Base-by-base conservation (phyloP, 192 early-diverging fungal genomes). In the Rhizophlyctis rosea region DNA sequence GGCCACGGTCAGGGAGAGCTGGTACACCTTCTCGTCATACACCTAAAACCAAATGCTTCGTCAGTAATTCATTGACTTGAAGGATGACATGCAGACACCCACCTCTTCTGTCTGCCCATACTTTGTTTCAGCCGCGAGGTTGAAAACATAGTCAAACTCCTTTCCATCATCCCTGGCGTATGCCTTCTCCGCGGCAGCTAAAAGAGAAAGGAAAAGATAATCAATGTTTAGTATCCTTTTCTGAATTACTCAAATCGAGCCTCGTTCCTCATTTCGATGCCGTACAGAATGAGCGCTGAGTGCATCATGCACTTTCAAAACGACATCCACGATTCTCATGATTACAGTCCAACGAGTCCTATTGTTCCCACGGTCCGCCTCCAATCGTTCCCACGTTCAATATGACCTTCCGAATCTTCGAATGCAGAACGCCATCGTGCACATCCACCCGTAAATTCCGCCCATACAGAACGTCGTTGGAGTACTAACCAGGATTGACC, bases 81-180 rank as follows among this genome's bases (percentile, higher is more conserved):
- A n/a, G n/a, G n/a, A n/a, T n/a, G n/a, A n/a, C n/a, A n/a, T n/a
- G n/a, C n/a, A n/a, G n/a, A 65, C 56, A 54, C 67, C 76, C 67
- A 91, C 92, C 58, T 86, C 86, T 16, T 88, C 79, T 0, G 87
- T 72, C 68, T 92, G 93, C 0, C 90, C 91, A 76, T 94, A 98
- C 67, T 95, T 96, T 53, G 87, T 91, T 71, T 98, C 95, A 21
- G 87, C 86, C n/a, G 93, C 95, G 67, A 91, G 82, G 75, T 98
- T 94, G 76, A 97, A 85, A 13, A 98, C 95, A 67, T 88, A 92
- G 76, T 98, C 95, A 76, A 87, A 98, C 33, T 76, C 64, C 1
- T 67, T 68, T 3, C 82, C 86, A 62, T 91, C 87, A 29, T 83
- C 78, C 33, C 79, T 74, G 14, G 78, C 78, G 72, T 91, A 95